These are phyloP conservation scores for Leccinum broughii DNA, from an alignment of 768 basidiomycete species.

Conservation along the genomic window DNA sequence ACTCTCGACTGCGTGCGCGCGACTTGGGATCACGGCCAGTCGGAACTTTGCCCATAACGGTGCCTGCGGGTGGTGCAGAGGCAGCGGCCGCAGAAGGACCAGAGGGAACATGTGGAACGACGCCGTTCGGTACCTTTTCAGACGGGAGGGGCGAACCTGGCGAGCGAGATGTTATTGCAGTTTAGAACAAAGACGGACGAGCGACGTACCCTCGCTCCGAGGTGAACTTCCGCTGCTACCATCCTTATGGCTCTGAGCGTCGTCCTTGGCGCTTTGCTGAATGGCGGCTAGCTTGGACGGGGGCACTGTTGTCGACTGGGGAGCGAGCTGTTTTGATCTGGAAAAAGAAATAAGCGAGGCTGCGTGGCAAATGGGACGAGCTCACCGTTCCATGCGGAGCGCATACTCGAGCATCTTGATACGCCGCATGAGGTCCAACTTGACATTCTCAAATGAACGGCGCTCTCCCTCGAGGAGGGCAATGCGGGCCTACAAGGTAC, in stretches of 20 bases:
- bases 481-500: conserved; percentile 75
- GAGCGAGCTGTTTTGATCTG: conserved; percentile 79
- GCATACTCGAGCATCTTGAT: conserved; percentile 99
- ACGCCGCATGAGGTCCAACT: conserved; percentile 91
- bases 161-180: conserved; percentile 7
- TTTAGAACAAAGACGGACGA: conserved; percentile 4
- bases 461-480: conserved; percentile 97
- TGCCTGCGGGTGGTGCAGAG: conserved; percentile 38
- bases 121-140: conserved; percentile 69
- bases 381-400: conserved; percentile 90
- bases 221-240: conserved; percentile 83
- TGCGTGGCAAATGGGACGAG: conserved; percentile 4
- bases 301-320: conserved; percentile 54
- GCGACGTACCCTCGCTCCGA: conserved; percentile 69
- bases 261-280: conserved; percentile 70
- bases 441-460: conserved; percentile 95
- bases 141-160: conserved; percentile 73
- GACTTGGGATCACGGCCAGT: conserved; percentile 94
- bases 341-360: conserved; percentile 18
- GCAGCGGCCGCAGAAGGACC: conserved; percentile 37
- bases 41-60: conserved; percentile 65
- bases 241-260: conserved; percentile 70
- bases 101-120: conserved; percentile 53
- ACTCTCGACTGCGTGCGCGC: conserved; percentile 91
- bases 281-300: conserved; percentile 66